Conservation (phyloP, 1,139 yeast genomes). For the Protomyces lactucae-debilis region DNA sequence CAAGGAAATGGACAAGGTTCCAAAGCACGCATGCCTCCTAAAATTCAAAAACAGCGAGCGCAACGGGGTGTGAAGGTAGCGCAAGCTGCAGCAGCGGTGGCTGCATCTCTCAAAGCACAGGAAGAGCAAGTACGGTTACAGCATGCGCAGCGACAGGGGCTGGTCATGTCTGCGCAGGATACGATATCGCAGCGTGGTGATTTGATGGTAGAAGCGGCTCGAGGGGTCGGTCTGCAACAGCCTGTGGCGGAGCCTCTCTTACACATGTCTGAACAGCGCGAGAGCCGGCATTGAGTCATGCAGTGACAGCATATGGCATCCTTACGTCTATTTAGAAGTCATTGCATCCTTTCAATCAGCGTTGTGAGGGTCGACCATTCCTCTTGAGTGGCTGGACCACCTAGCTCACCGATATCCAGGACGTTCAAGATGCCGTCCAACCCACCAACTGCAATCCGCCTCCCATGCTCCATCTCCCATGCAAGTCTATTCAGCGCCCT, state of each 20-base stretch:
- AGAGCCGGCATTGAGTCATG: too few relatives aligned
- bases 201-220: too few relatives aligned
- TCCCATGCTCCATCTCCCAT: constrained; percentile 37
- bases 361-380: neutral
- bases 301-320: too few relatives aligned
- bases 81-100: neutral
- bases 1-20: neutral
- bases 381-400: constrained; percentile 22
- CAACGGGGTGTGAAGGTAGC: neutral
- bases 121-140: neutral
- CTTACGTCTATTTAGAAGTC: neutral
- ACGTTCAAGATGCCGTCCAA: constrained; percentile 40
- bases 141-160: neutral
- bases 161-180: too few relatives aligned
- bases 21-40: neutral
- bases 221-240: too few relatives aligned
- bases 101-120: neutral
- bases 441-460: constrained; percentile 41
- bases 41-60: neutral
- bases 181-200: too few relatives aligned
- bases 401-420: constrained; percentile 36
- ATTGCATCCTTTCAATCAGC: neutral
- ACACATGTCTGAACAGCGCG: too few relatives aligned
- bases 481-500: constrained; percentile 35
- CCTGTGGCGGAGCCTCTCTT: too few relatives aligned